Evolutionary conservation across 257 asterid genomes (phyloP).

Genomic region (Mentha longifolia): DNA sequence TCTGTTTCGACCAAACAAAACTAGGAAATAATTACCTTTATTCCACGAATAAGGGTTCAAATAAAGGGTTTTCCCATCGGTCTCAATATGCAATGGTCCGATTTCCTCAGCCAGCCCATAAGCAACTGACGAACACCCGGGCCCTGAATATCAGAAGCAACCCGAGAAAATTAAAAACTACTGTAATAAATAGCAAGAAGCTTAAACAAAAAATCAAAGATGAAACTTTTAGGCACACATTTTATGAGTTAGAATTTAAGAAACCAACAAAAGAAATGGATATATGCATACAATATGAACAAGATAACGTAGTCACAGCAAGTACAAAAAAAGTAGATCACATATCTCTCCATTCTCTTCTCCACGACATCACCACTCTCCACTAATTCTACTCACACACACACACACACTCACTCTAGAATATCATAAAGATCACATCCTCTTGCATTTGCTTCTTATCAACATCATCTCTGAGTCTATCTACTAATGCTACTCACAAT

Average conservation of each 20-base stretch:
- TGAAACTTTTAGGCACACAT: not conserved
- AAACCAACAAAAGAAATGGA: not conserved
- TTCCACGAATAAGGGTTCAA: constrained; percentile 92
- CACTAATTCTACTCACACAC: not conserved
- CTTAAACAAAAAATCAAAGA: not conserved
- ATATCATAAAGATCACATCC: too few species aligned
- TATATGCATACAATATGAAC: not conserved
- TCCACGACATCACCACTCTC: not conserved
- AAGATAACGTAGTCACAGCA: not conserved
- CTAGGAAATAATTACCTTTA: constrained; percentile 55
- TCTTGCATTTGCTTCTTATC: too few species aligned
- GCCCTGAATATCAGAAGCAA: constrained; percentile 60
- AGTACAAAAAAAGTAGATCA: not conserved
- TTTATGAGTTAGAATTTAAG: not conserved
- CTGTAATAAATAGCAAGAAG: constrained; percentile 1
- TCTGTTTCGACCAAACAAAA: not conserved
- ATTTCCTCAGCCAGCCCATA: constrained; percentile 93
- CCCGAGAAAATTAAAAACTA: not conserved
- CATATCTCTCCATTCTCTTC: not conserved
- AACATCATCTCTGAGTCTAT: too few species aligned
- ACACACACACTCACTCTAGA: not conserved
- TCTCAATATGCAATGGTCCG: constrained; percentile 94
- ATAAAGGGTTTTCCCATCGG: constrained; percentile 88
- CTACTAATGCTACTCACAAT: too few species aligned
- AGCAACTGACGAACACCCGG: constrained; percentile 96